phyloP scores from a whole-genome alignment of 2,329 filamentous ascomycete species.

The Cercospora beticola region DNA sequence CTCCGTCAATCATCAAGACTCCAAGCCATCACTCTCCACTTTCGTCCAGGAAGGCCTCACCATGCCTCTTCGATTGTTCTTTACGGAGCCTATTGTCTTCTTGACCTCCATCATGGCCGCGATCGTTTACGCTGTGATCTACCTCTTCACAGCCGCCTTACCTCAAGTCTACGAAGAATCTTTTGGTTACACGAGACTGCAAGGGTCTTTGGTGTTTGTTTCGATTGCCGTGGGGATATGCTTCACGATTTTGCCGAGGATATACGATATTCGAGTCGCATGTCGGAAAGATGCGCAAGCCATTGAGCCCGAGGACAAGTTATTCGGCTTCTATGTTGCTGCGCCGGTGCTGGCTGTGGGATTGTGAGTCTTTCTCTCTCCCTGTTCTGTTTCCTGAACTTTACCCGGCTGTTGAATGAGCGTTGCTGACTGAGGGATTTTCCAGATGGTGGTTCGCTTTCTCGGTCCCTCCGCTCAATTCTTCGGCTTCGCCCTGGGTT shows the following conservation, averaged over 20 bases:
- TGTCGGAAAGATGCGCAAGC: conserved; percentile 26
- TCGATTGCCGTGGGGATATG: conserved; percentile 48
- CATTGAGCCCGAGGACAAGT: conserved; percentile 50
- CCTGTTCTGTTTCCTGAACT: too few species aligned
- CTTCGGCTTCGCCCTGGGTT: conserved; percentile 31
- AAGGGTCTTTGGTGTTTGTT: conserved; percentile 55
- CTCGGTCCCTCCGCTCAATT: conserved; percentile 47
- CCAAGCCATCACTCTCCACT: conserved; percentile 38
- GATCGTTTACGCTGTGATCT: conserved; percentile 48
- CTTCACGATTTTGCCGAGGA: conserved; percentile 46
- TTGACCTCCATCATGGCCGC: conserved; percentile 46
- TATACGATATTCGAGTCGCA: conserved; percentile 42
- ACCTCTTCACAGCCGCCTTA: conserved; percentile 38
- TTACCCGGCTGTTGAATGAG: not conserved
- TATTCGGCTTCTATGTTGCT: conserved; percentile 48
- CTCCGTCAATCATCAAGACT: conserved; percentile 40
- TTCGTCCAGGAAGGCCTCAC: conserved; percentile 33
- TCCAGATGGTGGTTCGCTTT: conserved; percentile 47
- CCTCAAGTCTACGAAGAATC: conserved; percentile 39
- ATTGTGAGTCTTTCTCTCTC: conserved; percentile 28
- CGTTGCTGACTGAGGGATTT: not conserved
- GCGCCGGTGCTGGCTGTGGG: conserved; percentile 46
- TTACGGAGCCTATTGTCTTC: conserved; percentile 50
- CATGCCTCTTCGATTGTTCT: conserved; percentile 44
- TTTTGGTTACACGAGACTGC: conserved; percentile 35